Evolutionary conservation across 768 basidiomycete genomes (phyloP), one percentile per base, ranked within the genome.

Genomic region (Boletus reticuloceps): DNA sequence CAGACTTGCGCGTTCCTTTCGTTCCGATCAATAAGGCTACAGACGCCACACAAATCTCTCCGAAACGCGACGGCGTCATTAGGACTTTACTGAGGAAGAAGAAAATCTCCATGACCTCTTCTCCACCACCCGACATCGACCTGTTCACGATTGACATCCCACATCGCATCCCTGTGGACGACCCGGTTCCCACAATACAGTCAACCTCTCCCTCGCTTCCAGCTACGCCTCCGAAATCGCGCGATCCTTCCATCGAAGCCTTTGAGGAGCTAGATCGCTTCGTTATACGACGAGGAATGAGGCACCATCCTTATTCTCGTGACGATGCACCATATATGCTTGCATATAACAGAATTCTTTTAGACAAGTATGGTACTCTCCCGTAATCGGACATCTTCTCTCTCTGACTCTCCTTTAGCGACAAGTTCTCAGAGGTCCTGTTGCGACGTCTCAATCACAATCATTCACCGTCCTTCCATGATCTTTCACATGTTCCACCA

Each of bases 251-350:
- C 17, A n/a, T 53, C 3, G 47, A 60, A 8, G 62, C 56, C 6
- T 74, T 70, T 40, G 60, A 72, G 40, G 25, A 38, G 6, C 55
- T 36, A 12, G 53, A 67, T 58, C 63, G 60, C 42, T 72, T 72
- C 48, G 47, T 61, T 14, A n/a, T 58, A 5, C 57, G 62, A 45
- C 60, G 53, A 29, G 71, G 66, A 41, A 79, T 81, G 76, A 82
- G 71, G 53, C 65, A 83, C 22, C 85, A 87, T 61, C 82, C 84
- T 4, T 83, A 82, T 58, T 63, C 75, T 4, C 63, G 57, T 8
- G 68, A 74, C 17, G 74, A 76, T 7, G 81, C 77, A 14, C 79
- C 82, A 1, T 88, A 88, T 63, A 83, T 87, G 84, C 85, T 84
- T 59, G 74, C 85, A 0, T 88, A 87, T 58, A 81, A 85, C 50